Conservation (phyloP, 2,329 filamentous ascomycete species). For the Calonectria naviculata region DNA sequence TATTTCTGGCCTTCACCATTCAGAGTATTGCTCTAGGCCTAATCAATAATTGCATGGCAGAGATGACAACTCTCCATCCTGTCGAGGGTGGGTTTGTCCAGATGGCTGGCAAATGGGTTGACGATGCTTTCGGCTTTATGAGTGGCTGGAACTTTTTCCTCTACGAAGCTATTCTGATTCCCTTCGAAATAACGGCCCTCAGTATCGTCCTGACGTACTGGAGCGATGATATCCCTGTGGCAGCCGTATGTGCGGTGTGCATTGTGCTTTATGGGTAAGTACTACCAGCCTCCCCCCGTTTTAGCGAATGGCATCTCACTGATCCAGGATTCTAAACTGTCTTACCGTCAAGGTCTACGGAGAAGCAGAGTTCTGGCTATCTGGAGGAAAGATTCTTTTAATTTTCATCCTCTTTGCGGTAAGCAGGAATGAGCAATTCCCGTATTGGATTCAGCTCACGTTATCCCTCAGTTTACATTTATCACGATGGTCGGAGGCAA, state of each 20-base stretch:
- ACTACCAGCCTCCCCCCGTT: background rate
- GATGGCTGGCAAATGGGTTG: background rate
- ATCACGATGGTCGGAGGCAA: conserved; percentile 1
- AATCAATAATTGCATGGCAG: background rate
- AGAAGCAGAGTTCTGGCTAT: conserved; percentile 1
- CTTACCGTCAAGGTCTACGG: background rate
- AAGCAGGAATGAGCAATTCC: background rate
- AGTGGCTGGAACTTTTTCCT: background rate
- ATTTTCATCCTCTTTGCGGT: background rate
- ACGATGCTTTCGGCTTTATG: background rate
- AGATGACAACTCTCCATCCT: background rate
- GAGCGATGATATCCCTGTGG: background rate
- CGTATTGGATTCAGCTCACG: background rate
- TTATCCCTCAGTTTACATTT: background rate
- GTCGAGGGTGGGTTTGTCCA: background rate
- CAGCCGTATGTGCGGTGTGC: background rate
- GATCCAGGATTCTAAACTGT: background rate
- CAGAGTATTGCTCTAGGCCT: background rate
- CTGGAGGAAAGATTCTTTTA: background rate
- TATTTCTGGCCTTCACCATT: background rate
- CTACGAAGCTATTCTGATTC: background rate
- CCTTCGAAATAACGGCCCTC: background rate
- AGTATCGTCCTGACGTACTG: background rate
- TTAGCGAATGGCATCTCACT: background rate
- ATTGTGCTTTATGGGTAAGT: background rate